Base-by-base conservation (phyloP, 2,329 filamentous ascomycete species). In the Ascochyta rabiei region DNA sequence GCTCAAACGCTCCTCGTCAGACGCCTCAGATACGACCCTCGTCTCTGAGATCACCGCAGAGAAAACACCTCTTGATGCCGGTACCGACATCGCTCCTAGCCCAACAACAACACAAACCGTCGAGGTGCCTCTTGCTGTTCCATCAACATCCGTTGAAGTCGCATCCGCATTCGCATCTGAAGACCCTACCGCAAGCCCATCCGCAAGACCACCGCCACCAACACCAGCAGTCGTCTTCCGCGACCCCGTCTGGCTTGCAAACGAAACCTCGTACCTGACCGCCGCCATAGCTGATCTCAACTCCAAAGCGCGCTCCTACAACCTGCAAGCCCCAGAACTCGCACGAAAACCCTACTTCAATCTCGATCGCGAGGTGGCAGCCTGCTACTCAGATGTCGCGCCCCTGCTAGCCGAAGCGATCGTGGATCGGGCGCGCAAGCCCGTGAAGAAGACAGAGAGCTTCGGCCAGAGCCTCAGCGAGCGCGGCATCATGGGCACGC, bases 271-370 rank as follows among this genome's bases (percentile, higher is more conserved):
- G 6, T 98, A 96, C 76, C 86, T 93, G 71, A 84, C 83, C 34
- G 82, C 95, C 5, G 85, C 90, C 5, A 84, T 99, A 61, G 82
- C 84, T 41, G 86, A 90, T 52, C 84, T 98, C 51, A 98, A 98
- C 75, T 75, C 78, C 26, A 81, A 96, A 43, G 89, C 91, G 7
- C 85, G 95, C 23, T 90, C 90, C 13, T 99, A 99, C 79, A 98
- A 98, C 67, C 84, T 98, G 3, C 93, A 96, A 86, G 93, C 95
- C 0, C 95, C 95, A 0, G 88, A 91, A 49, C 82, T 96, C 1
- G 93, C 93, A 2, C 96, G 95, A 76, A 96, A 96, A 74, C 91
- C 93, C 0, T 98, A 98, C 74, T 92, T 91, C 69, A 87, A 82
- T 2, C 84, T 98, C 7, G 85, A 92, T 39, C 86, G 93, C 43